Base-by-base conservation (phyloP, 768 basidiomycete species). In the Panaeolus papilionaceus region DNA sequence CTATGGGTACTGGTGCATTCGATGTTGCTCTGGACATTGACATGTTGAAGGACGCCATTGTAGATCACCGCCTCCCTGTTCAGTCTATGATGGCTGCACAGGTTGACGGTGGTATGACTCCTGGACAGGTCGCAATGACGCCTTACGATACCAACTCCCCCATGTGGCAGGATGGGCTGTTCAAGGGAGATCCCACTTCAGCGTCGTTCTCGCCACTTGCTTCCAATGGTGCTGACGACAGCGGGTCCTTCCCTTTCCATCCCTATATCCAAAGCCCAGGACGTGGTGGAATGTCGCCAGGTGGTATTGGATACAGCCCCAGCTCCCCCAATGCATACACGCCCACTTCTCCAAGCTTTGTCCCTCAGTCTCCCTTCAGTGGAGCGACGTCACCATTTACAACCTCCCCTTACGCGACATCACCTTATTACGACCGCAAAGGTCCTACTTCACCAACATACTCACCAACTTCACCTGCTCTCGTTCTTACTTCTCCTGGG, bases 31-130 rank as follows among this genome's bases (percentile, higher is more conserved):
- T 99, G 62, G 98, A 99, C 78, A 94, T 98, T 74, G 93, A 96
- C 71, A 97, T 99, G 95, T 84, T 99, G 73, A 98, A 98, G 84
- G 97, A 99, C 67, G 96, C 98, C 45, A 95, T 98, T 65, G 93
- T 98, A 62, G 98, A 99, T 77, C 95, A 97, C 75, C 92, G 96
- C 28, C 83, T 98, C 18, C 95, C 95, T 0, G 91, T 93, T 3
- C 92, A 93, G 71, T 89, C 86, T 8, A 89, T 93, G 86, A 82
- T 95, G 62, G 86, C 90, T 7, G 88, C 91, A 3, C 92, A 91
- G 66, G 85, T 87, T 2, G 95, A 96, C 62, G 93, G 92, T 33
- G 94, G 92, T 23, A 96, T 96, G 89, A 95, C 94, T 0, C 94
- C 94, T 2, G 93, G 92, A 26, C 92, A 93, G 74, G 93, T 94